A percentile compares a stretch with the other conserved stretches of the same genome.
These are phyloP conservation scores for Acanthamoeba sp. DNA, from an alignment of 208 protist species.

Conservation along the genomic window DNA sequence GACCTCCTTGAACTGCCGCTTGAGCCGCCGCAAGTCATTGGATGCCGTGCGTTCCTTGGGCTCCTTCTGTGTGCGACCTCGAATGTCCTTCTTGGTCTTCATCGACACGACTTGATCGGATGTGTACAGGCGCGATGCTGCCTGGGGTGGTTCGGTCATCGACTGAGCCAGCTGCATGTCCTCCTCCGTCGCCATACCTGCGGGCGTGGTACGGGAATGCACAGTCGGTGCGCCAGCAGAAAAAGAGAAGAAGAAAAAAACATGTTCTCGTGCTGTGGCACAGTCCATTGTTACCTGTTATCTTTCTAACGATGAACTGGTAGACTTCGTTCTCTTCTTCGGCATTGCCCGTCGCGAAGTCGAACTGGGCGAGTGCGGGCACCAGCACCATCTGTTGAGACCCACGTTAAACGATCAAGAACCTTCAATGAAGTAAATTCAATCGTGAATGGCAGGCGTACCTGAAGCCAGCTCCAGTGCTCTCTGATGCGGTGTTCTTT, in stretches of 20 bases:
- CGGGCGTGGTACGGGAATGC: background rate
- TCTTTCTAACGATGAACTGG: slow-evolving; percentile 60
- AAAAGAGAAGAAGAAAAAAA: too few species aligned
- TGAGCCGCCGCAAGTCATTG: slow-evolving; percentile 20
- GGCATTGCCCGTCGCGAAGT: slow-evolving; percentile 28
- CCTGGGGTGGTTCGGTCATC: background rate
- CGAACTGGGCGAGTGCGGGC: slow-evolving; percentile 44
- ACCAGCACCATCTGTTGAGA: slow-evolving; percentile 8
- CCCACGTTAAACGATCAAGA: background rate
- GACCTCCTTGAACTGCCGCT: slow-evolving; percentile 65
- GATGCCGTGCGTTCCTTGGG: background rate
- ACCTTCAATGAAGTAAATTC: background rate
- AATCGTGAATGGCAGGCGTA: background rate
- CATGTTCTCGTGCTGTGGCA: background rate
- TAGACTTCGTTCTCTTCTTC: slow-evolving; percentile 65
- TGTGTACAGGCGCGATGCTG: background rate
- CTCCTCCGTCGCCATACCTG: slow-evolving; percentile 64
- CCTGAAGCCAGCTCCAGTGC: slow-evolving; percentile 62
- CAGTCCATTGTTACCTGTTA: background rate
- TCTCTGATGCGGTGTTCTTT: slow-evolving; percentile 21
- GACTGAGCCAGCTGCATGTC: slow-evolving; percentile 35
- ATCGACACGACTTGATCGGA: slow-evolving; percentile 8
- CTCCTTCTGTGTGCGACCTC: background rate
- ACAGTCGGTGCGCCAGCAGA: too few species aligned
- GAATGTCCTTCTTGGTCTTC: slow-evolving; percentile 1